Evolutionary conservation across 2,329 filamentous ascomycete genomes (phyloP), one percentile per base, ranked within the genome.

Genomic region (Whalleya microplaca): DNA sequence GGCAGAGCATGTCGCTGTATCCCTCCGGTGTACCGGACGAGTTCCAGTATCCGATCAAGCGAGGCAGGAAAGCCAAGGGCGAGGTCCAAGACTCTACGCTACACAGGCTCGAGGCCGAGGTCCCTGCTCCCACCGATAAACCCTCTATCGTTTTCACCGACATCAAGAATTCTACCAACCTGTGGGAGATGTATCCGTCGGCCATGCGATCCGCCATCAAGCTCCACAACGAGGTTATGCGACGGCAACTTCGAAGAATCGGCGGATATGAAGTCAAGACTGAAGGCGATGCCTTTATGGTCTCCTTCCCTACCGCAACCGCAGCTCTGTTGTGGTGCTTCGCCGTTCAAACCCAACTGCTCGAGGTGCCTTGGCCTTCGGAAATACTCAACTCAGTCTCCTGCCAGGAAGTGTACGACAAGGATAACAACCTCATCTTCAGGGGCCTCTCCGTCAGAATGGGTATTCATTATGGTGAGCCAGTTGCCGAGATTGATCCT

Each of bases 261-360:
- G 95, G 95, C 69, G 95, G 95, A 1, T 99, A 97, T 70, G 95
- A 99, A 76, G 95, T 99, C 74, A 99, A 99, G 81, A 99, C 95
- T 18, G 95, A 99, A 91, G 95, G 95, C 65, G 95, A 99, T 75
- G 95, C 95, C 8, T 99, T 99, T 70, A 98, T 99, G 93, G 95
- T 99, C 29, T 96, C 94, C 9, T 99, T 99, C 75, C 91, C 93
- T 1, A 98, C 95, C 0, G 92, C 95, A 2, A 98, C 95, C 1
- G 95, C 93, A 8, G 95, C 95, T 4, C 78, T 99, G 47, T 82
- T 99, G 7, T 99, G 95, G 95, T 96, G 90, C 66, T 99, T 99
- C 76, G 91, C 92, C 20, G 93, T 97, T 23, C 95, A 99, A 73
- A 88, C 87, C 64, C 84, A 89, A 68, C 84, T 99, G 3, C 84